Evolutionary conservation across 768 basidiomycete genomes (phyloP).

Genomic region (Rhodotorula kratochvilovae): DNA sequence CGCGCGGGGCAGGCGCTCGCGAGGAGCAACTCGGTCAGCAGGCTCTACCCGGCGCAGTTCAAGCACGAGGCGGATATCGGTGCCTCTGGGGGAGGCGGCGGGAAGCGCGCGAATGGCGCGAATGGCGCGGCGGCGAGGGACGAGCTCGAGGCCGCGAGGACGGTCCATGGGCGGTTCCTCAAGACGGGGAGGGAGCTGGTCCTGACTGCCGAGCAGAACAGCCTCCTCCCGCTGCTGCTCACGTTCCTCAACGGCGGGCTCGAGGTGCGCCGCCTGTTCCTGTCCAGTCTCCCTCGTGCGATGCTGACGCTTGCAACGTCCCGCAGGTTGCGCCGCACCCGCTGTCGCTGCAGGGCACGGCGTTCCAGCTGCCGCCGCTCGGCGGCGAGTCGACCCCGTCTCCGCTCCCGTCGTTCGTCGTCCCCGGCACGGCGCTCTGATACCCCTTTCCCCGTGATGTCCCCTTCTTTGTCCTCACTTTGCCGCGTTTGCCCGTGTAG

Average conservation of each 20-base stretch:
- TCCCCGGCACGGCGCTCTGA: not conserved
- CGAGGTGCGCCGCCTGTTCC: conserved; percentile 10
- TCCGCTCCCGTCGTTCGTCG: conserved; percentile 5
- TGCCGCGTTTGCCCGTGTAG: too few relatives aligned
- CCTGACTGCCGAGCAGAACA: conserved; percentile 81
- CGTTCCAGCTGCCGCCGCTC: conserved; percentile 32
- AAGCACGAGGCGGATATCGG: conserved; percentile 5
- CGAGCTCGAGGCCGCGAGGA: conserved; percentile 10
- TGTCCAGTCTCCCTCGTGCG: too few relatives aligned
- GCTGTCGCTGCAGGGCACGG: conserved; percentile 27
- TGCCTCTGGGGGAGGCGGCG: conserved; percentile 12
- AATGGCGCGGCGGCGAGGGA: not conserved
- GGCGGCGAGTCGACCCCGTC: not conserved
- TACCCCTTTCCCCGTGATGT: not conserved
- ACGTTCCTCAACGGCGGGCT: conserved; percentile 29
- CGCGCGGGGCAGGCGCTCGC: conserved; percentile 17
- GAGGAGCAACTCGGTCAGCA: conserved; percentile 38
- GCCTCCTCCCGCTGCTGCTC: conserved; percentile 59
- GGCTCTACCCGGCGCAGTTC: conserved; percentile 32
- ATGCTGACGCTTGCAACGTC: too few relatives aligned
- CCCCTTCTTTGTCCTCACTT: not conserved
- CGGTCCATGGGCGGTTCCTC: conserved; percentile 48
- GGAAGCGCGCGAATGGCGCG: conserved; percentile 1
- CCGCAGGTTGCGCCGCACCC: conserved; percentile 33
- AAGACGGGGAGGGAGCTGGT: conserved; percentile 78